Evolutionary conservation across 495 filamentous ascomycete genomes (phyloP), one percentile per base, ranked within the genome.

Genomic region (Penicillium dipodomyicola): DNA sequence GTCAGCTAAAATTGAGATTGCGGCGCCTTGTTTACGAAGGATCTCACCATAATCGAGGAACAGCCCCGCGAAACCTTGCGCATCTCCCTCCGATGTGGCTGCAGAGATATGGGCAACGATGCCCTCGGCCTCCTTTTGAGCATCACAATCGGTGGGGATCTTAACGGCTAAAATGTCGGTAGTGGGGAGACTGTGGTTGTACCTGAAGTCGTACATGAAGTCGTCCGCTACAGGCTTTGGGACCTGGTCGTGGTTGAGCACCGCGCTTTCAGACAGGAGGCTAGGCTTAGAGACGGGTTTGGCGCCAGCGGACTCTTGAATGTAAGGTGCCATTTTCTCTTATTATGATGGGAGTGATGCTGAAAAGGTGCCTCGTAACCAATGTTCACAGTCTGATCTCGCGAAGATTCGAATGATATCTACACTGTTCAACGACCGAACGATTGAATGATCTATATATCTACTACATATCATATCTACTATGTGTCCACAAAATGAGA

Each of bases 201-300:
- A 61, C 43, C 78, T 78, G 57, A 62, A 56, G 52, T 76, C 53
- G 59, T 69, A 57, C 64, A 63, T 67, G 48, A 61, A 56, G 43
- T 55, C 48, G 22, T 64, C 49, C 9, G 55, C 54, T 41, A 72
- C 55, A 9, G 43, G 39, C 27, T 56, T 56, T 42, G 15, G 32
- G 23, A 56, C 52, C 22, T 60, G 14, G 48, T 60, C 48, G 25
- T 60, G 58, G 11, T 60, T 22, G 11, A 60, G 22, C 10, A 32
- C 22, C 43, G 8, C 48, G 15, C 35, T 52, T 32, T 49, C 14
- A 27, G 48, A 52, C 20, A 46, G 42, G 20, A 53, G 10, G 5
- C 17, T 46, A 14, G 44, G 22, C 27, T 43, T 46, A 37, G 52
- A 44, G 44, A 35, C 7, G 17, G 41, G 46, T 43, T 33, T 29